Conservation (phyloP, 2,329 filamentous ascomycete species). For the Alternaria atra region DNA sequence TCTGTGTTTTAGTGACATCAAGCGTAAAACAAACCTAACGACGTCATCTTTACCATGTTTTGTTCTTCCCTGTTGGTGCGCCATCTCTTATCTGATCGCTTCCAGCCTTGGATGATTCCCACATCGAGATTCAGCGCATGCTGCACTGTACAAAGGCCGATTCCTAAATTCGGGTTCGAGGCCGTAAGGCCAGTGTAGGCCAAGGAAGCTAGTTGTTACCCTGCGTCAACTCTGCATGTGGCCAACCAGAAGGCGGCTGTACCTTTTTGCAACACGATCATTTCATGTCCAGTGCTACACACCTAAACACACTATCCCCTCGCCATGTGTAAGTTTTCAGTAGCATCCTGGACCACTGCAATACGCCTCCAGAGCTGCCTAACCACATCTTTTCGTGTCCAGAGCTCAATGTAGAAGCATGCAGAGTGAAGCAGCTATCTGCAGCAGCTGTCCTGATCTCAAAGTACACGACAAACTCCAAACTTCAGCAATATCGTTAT, state of each 20-base stretch:
- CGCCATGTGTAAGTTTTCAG: not conserved
- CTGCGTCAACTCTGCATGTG: not conserved
- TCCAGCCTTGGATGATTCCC: not conserved
- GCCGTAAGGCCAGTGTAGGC: not conserved
- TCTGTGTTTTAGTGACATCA: constrained; percentile 3
- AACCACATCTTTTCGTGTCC: not conserved
- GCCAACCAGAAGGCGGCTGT: not conserved
- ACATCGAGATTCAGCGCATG: not conserved
- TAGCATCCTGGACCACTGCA: not conserved
- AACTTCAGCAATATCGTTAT: not conserved
- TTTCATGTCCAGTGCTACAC: not conserved
- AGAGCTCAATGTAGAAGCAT: not conserved
- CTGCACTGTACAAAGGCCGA: not conserved
- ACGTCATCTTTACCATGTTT: constrained; percentile 10
- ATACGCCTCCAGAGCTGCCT: not conserved
- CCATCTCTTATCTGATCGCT: not conserved
- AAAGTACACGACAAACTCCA: not conserved
- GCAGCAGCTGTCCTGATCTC: not conserved
- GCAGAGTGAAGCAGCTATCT: not conserved
- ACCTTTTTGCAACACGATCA: constrained; percentile 5
- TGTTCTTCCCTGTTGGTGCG: not conserved
- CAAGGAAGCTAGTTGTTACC: not conserved
- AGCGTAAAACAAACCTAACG: not conserved
- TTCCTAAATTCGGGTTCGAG: not conserved
- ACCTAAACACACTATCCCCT: not conserved